phyloP scores from a whole-genome alignment of 2,329 filamentous ascomycete genomes.

The Orbilia brochopaga region DNA sequence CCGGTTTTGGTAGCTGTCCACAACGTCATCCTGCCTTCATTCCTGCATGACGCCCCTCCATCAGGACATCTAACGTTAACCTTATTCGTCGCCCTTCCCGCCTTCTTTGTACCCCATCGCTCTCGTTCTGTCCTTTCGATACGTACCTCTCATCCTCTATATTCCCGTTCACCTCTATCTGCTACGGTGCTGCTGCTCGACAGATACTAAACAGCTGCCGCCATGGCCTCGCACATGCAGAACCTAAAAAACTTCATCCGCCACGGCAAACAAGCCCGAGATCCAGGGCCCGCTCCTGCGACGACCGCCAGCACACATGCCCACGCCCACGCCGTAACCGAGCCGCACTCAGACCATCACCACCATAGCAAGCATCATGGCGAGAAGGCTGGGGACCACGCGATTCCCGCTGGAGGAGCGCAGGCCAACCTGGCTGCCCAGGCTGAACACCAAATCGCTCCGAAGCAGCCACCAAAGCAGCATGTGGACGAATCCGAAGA shows the following conservation, averaged over 20 bases:
- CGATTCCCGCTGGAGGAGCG: conserved; percentile 66
- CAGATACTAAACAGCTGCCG: conserved; percentile 56
- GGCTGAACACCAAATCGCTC: conserved; percentile 65
- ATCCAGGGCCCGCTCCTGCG: conserved; percentile 66
- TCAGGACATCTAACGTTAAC: background rate
- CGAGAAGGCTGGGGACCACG: conserved; percentile 68
- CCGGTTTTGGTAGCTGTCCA: background rate
- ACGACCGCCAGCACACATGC: conserved; percentile 65
- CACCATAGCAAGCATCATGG: conserved; percentile 59
- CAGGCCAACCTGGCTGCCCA: conserved; percentile 71
- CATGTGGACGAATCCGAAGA: conserved; percentile 60
- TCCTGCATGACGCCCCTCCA: background rate
- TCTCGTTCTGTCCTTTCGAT: background rate
- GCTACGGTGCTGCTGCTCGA: background rate
- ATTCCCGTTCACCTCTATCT: background rate
- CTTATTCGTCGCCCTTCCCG: background rate
- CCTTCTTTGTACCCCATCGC: background rate
- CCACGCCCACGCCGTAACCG: conserved; percentile 66
- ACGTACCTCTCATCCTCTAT: background rate
- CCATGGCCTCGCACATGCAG: conserved; percentile 74
- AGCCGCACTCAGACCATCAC: conserved; percentile 59
- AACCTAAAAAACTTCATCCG: conserved; percentile 98
- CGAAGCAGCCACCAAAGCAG: conserved; percentile 58
- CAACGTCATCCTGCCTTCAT: conserved; percentile 4
- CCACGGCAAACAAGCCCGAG: conserved; percentile 92